Percentiles rank a stretch among this genome's conserved stretches.
Evolutionary conservation across 2,329 filamentous ascomycete genomes (phyloP).

Genomic region (Xylaria sp.): DNA sequence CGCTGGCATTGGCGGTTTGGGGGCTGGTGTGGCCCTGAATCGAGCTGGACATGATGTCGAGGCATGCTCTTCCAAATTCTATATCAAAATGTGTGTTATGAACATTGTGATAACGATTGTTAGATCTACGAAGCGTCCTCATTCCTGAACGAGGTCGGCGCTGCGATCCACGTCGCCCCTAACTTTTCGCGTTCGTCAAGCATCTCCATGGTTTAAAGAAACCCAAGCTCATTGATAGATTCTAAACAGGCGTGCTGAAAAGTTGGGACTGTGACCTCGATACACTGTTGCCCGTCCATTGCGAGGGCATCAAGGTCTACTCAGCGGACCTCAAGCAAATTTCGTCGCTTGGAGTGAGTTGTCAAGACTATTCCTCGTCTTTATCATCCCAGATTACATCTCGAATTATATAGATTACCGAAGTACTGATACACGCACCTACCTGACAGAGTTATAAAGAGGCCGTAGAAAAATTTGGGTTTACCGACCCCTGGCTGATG

Average conservation of each 20-base stretch:
- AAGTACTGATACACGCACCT: constrained; percentile 15
- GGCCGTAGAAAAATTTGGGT: constrained; percentile 10
- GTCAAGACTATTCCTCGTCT: background rate
- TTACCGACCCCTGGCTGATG: constrained; percentile 26
- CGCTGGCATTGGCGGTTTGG: constrained; percentile 33
- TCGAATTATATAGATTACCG: background rate
- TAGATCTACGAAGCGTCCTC: constrained; percentile 34
- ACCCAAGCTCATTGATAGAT: constrained; percentile 95
- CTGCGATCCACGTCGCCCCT: constrained; percentile 30
- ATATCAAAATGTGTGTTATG: background rate
- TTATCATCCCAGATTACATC: background rate
- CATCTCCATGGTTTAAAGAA: constrained; percentile 90
- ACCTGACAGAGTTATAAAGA: constrained; percentile 10
- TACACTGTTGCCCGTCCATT: constrained; percentile 12
- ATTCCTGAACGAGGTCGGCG: constrained; percentile 35
- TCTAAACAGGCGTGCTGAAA: constrained; percentile 71
- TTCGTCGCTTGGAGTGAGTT: background rate
- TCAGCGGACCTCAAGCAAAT: background rate
- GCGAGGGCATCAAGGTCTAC: constrained; percentile 12
- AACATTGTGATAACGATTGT: constrained; percentile 5
- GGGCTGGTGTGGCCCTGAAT: constrained; percentile 25
- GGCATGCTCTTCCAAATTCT: background rate
- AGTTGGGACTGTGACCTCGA: constrained; percentile 31
- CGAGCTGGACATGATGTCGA: constrained; percentile 35
- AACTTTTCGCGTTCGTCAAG: constrained; percentile 74